These are phyloP conservation scores for Plantago ovata DNA, from an alignment of 257 asterid genomes.

Conservation along the genomic window DNA sequence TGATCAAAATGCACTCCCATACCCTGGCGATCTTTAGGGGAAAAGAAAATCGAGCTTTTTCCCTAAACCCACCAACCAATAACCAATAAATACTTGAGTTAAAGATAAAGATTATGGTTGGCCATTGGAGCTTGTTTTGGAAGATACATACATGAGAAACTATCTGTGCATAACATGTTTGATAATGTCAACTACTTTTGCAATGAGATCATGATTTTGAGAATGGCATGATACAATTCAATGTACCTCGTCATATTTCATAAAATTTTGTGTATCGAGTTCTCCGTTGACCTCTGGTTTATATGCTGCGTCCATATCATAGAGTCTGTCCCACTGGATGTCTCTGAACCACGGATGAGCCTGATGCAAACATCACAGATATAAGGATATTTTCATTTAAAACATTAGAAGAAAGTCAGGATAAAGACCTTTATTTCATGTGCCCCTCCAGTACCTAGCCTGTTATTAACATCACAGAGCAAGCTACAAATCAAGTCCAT, in stretches of 20 bases:
- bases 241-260: slow-evolving; percentile 69
- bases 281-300: slow-evolving; percentile 80
- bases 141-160: too few species aligned
- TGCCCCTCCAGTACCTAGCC: slow-evolving; percentile 78
- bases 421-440: slow-evolving; percentile 61
- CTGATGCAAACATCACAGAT: slow-evolving; percentile 26
- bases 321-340: slow-evolving; percentile 64
- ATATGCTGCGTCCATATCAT: slow-evolving; percentile 75
- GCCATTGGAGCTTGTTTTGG: too few species aligned
- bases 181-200: too few species aligned
- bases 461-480: slow-evolving; percentile 54
- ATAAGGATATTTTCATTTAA: not conserved
- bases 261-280: slow-evolving; percentile 80
- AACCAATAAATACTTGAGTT: too few species aligned
- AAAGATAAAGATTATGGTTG: too few species aligned
- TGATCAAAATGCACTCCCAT: too few species aligned
- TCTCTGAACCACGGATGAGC: slow-evolving; percentile 90
- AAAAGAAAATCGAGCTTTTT: too few species aligned
- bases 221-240: slow-evolving; percentile 2
- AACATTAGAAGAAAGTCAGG: slow-evolving; percentile 4
- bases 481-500: slow-evolving; percentile 59
- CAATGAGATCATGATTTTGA: too few species aligned
- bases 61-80: too few species aligned
- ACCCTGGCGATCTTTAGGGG: too few species aligned
- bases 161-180: too few species aligned